phyloP scores from a whole-genome alignment of 441 rosid species.

The Manihot esculenta region DNA sequence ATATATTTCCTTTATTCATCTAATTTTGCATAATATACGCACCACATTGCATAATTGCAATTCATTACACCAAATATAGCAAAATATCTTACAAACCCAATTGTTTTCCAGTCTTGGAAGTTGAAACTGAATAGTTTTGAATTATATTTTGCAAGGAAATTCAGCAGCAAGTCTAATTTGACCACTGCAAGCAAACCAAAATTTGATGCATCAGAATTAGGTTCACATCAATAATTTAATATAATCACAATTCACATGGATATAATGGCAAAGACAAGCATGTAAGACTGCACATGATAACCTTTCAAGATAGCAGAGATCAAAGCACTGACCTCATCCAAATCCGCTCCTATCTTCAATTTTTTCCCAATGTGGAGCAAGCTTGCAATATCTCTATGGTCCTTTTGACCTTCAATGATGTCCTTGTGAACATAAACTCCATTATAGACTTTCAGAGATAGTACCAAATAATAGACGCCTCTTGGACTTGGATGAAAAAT shows the following conservation, averaged over 20 bases:
- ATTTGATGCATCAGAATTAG: background rate
- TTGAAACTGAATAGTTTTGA: too few species aligned
- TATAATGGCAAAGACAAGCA: background rate
- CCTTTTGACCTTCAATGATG: constrained; percentile 77
- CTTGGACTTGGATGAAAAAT: constrained; percentile 78
- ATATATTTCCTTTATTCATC: background rate
- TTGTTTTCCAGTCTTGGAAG: background rate
- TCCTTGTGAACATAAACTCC: constrained; percentile 83
- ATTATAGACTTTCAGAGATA: constrained; percentile 70
- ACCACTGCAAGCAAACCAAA: background rate
- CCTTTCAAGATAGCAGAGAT: constrained; percentile 8
- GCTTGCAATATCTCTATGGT: constrained; percentile 69
- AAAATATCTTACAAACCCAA: background rate
- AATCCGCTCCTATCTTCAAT: constrained; percentile 76
- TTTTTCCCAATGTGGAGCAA: constrained; percentile 74
- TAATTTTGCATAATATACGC: background rate
- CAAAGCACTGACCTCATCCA: constrained; percentile 60
- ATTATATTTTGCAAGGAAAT: background rate
- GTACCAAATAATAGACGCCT: constrained; percentile 68
- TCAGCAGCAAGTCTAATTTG: background rate
- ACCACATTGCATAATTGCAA: background rate
- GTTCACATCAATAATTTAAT: background rate
- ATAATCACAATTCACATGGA: background rate
- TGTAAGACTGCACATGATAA: background rate
- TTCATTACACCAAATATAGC: constrained; percentile 2